Percentiles rank a stretch among this genome's conserved stretches.
These are phyloP conservation scores for Pythium plurisporium DNA, from an alignment of 352 stramenopile genomes.

Conservation along the genomic window DNA sequence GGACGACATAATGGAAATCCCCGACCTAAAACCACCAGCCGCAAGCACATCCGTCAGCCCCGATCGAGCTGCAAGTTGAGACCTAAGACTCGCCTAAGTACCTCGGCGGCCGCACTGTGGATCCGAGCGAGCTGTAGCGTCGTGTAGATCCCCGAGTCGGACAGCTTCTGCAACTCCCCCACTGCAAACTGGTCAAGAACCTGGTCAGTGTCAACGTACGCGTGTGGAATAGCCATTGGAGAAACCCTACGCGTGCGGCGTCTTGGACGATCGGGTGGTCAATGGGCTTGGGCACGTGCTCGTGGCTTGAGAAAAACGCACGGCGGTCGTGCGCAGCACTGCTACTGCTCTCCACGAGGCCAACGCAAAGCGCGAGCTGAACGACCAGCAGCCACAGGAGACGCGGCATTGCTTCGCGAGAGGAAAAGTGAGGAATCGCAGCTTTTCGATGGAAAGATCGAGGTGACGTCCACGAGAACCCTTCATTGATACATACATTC, in stretches of 20 bases:
- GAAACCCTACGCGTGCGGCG: conserved; percentile 32
- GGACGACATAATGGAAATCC: conserved; percentile 79
- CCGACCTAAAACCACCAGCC: conserved; percentile 31
- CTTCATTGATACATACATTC: not conserved
- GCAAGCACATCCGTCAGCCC: not conserved
- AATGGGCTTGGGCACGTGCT: conserved; percentile 20
- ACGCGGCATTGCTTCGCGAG: not conserved
- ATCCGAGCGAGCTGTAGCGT: conserved; percentile 51
- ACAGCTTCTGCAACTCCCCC: conserved; percentile 48
- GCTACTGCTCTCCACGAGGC: not conserved
- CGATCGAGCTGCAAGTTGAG: not conserved
- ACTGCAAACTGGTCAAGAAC: conserved; percentile 47
- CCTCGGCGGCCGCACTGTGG: conserved; percentile 49
- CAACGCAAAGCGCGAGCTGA: not conserved
- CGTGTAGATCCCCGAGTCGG: conserved; percentile 68
- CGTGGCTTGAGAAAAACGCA: conserved; percentile 15
- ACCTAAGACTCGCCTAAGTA: too few relatives aligned
- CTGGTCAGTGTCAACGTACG: not conserved
- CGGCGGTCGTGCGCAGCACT: not conserved
- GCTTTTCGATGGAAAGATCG: conserved; percentile 16
- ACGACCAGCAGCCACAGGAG: not conserved
- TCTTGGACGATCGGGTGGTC: conserved; percentile 40
- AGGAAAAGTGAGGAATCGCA: not conserved
- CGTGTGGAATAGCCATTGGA: too few relatives aligned
- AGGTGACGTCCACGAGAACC: not conserved